Conservation (phyloP, 352 stramenopile species). For the Blastocystis sp. region DNA sequence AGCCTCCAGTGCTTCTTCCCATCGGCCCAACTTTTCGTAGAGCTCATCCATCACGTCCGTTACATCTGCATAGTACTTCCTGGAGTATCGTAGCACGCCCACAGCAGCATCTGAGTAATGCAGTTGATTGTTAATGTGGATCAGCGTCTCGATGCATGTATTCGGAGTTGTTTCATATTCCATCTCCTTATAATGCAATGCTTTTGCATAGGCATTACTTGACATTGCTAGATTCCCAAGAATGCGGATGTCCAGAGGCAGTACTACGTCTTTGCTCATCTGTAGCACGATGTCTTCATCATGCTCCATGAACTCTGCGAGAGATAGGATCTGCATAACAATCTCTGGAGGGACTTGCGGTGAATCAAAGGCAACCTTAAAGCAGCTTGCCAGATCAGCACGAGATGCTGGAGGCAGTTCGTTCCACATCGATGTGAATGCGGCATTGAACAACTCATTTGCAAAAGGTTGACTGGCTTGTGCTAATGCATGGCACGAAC, state of each 20-base stretch:
- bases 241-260: conserved; percentile 78
- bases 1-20: conserved; percentile 84
- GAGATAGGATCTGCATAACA: conserved; percentile 87
- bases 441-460: conserved; percentile 89
- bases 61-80: conserved; percentile 73
- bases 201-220: conserved; percentile 93
- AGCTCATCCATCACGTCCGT: conserved; percentile 87
- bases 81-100: conserved; percentile 88
- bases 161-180: conserved; percentile 82
- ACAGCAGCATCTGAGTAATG: conserved; percentile 87
- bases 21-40: conserved; percentile 94
- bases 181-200: conserved; percentile 89
- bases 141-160: conserved; percentile 92
- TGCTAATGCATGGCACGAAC: conserved; percentile 83
- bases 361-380: conserved; percentile 84
- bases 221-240: conserved; percentile 89
- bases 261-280: conserved; percentile 70
- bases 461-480: conserved; percentile 92
- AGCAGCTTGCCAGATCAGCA: conserved; percentile 80
- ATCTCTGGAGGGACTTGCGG: conserved; percentile 86
- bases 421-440: conserved; percentile 97
- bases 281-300: conserved; percentile 84
- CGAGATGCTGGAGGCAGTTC: conserved; percentile 87
- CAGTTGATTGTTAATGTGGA: conserved; percentile 97
- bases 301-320: conserved; percentile 98